Percentiles rank a stretch among this genome's conserved stretches.
These are phyloP conservation scores for Termitomyces sp. DNA, from an alignment of 768 basidiomycete genomes.

Conservation along the genomic window DNA sequence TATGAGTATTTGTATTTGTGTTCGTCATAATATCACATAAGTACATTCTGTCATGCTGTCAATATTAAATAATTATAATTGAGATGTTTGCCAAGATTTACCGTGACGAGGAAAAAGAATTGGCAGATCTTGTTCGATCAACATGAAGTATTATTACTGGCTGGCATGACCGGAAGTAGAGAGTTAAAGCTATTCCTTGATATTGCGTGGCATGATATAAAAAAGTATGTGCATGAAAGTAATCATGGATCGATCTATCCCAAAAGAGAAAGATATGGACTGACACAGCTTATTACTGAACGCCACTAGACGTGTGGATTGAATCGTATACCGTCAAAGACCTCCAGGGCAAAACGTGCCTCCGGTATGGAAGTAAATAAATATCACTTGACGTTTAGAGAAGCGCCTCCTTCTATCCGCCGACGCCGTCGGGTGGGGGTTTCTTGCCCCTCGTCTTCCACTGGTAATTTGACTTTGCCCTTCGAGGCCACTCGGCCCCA, in stretches of 20 bases:
- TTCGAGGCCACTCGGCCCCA: constrained; percentile 41
- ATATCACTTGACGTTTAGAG: constrained; percentile 46
- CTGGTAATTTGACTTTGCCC: constrained; percentile 18
- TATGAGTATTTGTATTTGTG: not conserved
- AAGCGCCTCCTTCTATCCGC: constrained; percentile 44
- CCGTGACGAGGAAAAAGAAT: too few species aligned
- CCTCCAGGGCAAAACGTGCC: not conserved
- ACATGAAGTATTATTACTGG: not conserved
- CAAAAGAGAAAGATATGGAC: not conserved
- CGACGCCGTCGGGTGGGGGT: constrained; percentile 47
- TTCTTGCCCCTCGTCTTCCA: constrained; percentile 36
- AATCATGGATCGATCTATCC: not conserved
- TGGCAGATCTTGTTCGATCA: not conserved
- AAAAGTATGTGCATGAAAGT: not conserved
- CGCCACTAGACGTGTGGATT: not conserved
- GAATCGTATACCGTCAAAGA: not conserved
- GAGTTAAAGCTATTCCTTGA: not conserved
- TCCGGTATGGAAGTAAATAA: not conserved
- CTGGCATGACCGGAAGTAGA: not conserved
- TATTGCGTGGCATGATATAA: not conserved
- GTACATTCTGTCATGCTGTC: not conserved
- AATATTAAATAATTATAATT: not conserved
- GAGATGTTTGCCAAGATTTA: too few species aligned
- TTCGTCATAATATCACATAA: not conserved
- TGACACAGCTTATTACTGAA: not conserved